Conservation (phyloP, 768 basidiomycete species). For the Dioszegia aurantiaca region DNA sequence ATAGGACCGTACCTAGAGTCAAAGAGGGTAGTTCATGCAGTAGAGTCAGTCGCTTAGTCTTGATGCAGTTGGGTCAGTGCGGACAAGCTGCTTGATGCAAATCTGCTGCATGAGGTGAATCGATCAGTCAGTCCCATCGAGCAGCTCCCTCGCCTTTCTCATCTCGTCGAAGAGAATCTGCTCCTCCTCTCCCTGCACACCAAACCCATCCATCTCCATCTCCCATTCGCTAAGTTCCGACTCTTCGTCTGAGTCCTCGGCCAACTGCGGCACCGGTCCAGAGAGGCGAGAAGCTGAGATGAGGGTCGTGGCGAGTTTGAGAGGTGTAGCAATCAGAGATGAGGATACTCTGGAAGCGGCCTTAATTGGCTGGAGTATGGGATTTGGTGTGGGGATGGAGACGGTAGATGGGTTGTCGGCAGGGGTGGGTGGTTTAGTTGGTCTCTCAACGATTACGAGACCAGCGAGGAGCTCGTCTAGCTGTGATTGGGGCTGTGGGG, state of each 20-base stretch:
- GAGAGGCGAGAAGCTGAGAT: constrained; percentile 4
- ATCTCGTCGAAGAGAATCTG: constrained; percentile 12
- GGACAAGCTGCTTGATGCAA: no score
- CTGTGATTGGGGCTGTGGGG: constrained; percentile 5
- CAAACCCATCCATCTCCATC: constrained; percentile 13
- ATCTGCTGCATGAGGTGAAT: neutral
- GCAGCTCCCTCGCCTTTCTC: constrained; percentile 13
- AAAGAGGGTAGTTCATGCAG: no score
- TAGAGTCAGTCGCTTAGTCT: no score
- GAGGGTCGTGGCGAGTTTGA: constrained; percentile 11
- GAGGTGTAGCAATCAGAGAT: constrained; percentile 9
- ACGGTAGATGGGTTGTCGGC: neutral
- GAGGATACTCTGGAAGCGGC: neutral
- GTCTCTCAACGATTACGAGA: constrained; percentile 2
- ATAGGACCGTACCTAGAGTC: no score
- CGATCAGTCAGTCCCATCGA: neutral
- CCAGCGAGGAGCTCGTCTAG: constrained; percentile 8
- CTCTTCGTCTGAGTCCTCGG: constrained; percentile 5
- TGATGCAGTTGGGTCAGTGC: no score
- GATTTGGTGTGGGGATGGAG: neutral
- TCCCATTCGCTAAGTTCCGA: constrained; percentile 13
- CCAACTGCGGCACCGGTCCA: constrained; percentile 11
- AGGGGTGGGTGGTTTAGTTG: neutral
- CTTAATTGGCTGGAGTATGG: no score
- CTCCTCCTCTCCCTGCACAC: constrained; percentile 6